Evolutionary conservation across 2,329 filamentous ascomycete species (phyloP).

Genomic region (Neonectria neomacrospora): DNA sequence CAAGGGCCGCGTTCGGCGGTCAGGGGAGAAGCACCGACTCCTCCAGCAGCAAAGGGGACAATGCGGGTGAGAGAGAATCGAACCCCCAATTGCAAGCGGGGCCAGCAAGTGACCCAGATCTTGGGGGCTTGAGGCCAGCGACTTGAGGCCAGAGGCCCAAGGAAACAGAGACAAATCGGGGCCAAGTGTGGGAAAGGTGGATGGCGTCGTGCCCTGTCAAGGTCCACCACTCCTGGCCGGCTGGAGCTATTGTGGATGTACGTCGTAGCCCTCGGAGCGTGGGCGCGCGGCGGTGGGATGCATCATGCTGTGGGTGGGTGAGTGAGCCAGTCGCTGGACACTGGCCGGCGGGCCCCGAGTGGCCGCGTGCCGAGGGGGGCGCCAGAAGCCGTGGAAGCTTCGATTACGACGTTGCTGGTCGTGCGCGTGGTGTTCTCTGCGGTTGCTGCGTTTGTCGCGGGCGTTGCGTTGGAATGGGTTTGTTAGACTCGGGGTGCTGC

Average conservation of each 20-base stretch:
- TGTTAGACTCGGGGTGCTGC: not conserved
- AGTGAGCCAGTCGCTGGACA: constrained; percentile 10
- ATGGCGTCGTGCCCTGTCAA: constrained; percentile 14
- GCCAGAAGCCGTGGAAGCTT: constrained; percentile 30
- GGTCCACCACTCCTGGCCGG: not conserved
- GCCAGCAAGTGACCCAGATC: not conserved
- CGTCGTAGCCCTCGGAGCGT: not conserved
- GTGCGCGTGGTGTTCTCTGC: not conserved
- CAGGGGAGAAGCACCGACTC: constrained; percentile 30
- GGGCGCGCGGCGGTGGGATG: constrained; percentile 7
- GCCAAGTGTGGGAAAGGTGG: constrained; percentile 8
- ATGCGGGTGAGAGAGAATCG: constrained; percentile 17
- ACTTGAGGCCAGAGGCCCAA: constrained; percentile 1
- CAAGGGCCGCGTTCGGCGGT: constrained; percentile 24
- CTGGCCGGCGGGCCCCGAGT: constrained; percentile 5
- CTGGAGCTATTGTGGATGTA: not conserved
- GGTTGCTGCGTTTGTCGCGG: constrained; percentile 1
- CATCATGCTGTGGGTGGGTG: constrained; percentile 6
- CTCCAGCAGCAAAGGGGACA: constrained; percentile 18
- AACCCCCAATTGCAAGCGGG: not conserved
- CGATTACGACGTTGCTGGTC: constrained; percentile 17
- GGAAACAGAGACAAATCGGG: constrained; percentile 1
- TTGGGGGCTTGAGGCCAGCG: constrained; percentile 8
- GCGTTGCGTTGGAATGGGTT: not conserved
- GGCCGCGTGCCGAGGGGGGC: constrained; percentile 13